Evolutionary conservation across 352 stramenopile genomes (phyloP).

Genomic region (Pythium rhizo-oryzae): DNA sequence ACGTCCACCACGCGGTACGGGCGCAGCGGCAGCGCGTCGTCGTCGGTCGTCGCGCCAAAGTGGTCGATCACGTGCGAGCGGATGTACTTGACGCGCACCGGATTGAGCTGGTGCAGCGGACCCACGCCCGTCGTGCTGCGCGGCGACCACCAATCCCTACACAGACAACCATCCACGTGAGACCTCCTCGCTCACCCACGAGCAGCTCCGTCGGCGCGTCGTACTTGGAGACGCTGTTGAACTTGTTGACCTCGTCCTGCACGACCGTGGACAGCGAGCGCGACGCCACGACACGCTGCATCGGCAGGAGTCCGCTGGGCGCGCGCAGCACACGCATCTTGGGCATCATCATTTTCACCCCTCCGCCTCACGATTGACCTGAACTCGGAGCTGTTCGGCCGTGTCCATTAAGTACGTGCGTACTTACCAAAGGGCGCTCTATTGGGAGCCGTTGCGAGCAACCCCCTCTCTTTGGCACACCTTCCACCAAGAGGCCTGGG

Average conservation of each 20-base stretch:
- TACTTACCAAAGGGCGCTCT: conserved; percentile 9
- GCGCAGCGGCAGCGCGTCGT: conserved; percentile 56
- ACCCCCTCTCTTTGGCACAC: neutral
- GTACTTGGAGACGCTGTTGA: conserved; percentile 75
- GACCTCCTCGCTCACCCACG: neutral
- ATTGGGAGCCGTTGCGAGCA: conserved; percentile 5
- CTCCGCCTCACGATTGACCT: neutral
- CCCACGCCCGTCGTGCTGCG: conserved; percentile 76
- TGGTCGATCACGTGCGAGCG: conserved; percentile 67
- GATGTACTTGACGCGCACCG: conserved; percentile 86
- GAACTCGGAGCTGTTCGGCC: too few relatives aligned
- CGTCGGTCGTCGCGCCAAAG: conserved; percentile 48
- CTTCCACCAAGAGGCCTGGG: neutral
- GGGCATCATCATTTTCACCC: neutral
- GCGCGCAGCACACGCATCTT: neutral
- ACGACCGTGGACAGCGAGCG: conserved; percentile 66
- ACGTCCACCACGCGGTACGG: conserved; percentile 69
- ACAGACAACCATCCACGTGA: neutral
- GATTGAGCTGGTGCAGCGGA: conserved; percentile 81
- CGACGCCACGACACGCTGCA: neutral
- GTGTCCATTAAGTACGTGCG: conserved; percentile 1
- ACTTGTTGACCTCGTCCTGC: conserved; percentile 80
- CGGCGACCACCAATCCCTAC: conserved; percentile 83
- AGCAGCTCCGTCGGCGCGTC: conserved; percentile 18
- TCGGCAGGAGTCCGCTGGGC: neutral